Base-by-base conservation (phyloP, 2,329 filamentous ascomycete species). In the Colletotrichum kahawae region DNA sequence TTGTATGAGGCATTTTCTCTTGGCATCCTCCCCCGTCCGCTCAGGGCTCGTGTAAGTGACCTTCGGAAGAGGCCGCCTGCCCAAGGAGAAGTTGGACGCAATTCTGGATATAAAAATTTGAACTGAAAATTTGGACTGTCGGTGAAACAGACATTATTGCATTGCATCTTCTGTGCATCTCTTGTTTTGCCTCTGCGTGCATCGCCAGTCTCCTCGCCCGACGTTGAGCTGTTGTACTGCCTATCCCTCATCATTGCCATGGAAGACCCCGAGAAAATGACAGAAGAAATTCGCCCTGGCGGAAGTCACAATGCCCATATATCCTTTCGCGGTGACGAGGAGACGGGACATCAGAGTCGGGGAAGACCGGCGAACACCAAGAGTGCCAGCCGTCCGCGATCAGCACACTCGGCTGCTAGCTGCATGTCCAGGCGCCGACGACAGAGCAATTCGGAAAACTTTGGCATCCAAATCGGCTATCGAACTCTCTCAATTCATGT, bases 1-100 rank as follows among this genome's bases (percentile, higher is more conserved):
- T 70, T 70, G 70, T 73, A 73, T 73, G 70, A 70, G 66, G 57
- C 66, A 70, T 70, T 70, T 73, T 72, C n/a, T 16, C 70, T 70
- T 73, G 70, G 66, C 70, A 31, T 51, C 33, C 48, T 16, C 16
- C 18, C 38, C n/a, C 14, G 54, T 18, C n/a, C 7, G 9, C 8
- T 33, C 12, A 48, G 65, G 16, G 13, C n/a, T 56, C 54, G 27
- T 63, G 14, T 69, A 43, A 43, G 70, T 67, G 34, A 27, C 10
- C 5, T 6, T 14, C 7, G 29, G 64, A 48, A 21, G 18, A 68
- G 70, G 64, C 56, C 21, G 36, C 54, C 54, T 38, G 18, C 10
- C 31, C 7, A 9, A 27, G 18, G 34, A 2, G 18, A 33, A 16
- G 13, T 31, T 33, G 24, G 24, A 27, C 24, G 57, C 24, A 18